Evolutionary conservation across 1,284 basidiomycete species (phyloP).

Genomic region (Puccinia brachypodii): DNA sequence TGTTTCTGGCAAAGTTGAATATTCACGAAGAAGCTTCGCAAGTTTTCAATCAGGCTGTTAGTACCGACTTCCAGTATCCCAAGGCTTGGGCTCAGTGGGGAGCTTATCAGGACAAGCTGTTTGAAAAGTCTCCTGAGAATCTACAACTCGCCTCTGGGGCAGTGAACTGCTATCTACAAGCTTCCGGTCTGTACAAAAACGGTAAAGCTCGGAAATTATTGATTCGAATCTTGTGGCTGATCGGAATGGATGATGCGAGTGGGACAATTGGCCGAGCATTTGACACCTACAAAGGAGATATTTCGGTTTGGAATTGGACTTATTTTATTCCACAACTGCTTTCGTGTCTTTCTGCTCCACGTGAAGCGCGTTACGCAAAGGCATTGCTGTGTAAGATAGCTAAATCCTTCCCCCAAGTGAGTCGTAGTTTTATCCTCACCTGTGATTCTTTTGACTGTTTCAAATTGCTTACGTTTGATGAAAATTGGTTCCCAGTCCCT

Average conservation of each 20-base stretch:
- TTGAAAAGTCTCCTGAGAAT: conserved; percentile 68
- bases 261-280: conserved; percentile 81
- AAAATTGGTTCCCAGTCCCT: conserved; percentile 66
- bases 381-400: conserved; percentile 87
- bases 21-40: conserved; percentile 87
- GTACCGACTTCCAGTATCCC: conserved; percentile 89
- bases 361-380: conserved; percentile 89
- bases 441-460: conserved; percentile 34
- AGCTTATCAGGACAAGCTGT: conserved; percentile 86
- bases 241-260: conserved; percentile 82
- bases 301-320: conserved; percentile 99
- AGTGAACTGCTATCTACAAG: conserved; percentile 96
- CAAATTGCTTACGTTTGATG: not conserved
- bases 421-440: conserved; percentile 52
- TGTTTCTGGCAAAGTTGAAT: conserved; percentile 90
- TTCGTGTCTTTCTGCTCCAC: conserved; percentile 74
- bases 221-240: conserved; percentile 90
- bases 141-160: conserved; percentile 83
- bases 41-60: conserved; percentile 91
- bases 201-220: conserved; percentile 89
- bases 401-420: conserved; percentile 86
- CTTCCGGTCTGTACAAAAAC: conserved; percentile 92
- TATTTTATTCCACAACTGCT: conserved; percentile 95
- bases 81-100: conserved; percentile 99
- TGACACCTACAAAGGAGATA: conserved; percentile 93